These are phyloP conservation scores for Oligophagozyma castellii DNA, from an alignment of 1,139 yeast species.

Conservation along the genomic window DNA sequence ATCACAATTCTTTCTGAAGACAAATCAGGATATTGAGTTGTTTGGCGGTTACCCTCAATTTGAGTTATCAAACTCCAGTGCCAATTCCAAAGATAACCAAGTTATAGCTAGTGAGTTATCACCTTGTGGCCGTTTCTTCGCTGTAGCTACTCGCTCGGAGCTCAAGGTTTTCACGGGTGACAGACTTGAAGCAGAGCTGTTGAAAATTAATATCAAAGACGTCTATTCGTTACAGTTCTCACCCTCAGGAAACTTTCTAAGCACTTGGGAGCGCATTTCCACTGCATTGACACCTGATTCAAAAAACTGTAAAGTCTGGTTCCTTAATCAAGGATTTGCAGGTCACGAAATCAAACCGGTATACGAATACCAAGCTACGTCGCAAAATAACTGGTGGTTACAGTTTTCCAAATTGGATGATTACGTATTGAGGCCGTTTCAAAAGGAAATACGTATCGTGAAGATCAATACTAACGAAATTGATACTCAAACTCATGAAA, in stretches of 20 bases:
- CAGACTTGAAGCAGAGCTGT: conserved; percentile 30
- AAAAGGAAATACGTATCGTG: conserved; percentile 26
- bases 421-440: conserved; percentile 18
- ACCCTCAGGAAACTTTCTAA: conserved; percentile 71
- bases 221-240: conserved; percentile 78
- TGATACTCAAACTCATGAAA: conserved; percentile 16
- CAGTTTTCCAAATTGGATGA: conserved; percentile 25
- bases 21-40: conserved; percentile 22
- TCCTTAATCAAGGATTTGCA: conserved; percentile 26
- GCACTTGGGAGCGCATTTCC: conserved; percentile 88
- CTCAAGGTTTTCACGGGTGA: conserved; percentile 50
- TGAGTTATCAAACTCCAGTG: conserved; percentile 23
- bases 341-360: conserved; percentile 31
- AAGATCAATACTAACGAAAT: conserved; percentile 46
- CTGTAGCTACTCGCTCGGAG: conserved; percentile 40
- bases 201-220: conserved; percentile 39
- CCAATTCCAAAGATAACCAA: conserved; percentile 29
- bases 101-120: conserved; percentile 33
- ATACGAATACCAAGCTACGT: conserved; percentile 62
- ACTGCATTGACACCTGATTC: conserved; percentile 41
- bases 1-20: conserved; percentile 24
- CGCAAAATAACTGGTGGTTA: conserved; percentile 67
- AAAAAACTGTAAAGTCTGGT: conserved; percentile 70
- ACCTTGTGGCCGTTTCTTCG: conserved; percentile 39
- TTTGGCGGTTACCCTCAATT: conserved; percentile 29